These are phyloP conservation scores for Lophiotrema nucula DNA, from an alignment of 495 filamentous ascomycete species.

Conservation along the genomic window DNA sequence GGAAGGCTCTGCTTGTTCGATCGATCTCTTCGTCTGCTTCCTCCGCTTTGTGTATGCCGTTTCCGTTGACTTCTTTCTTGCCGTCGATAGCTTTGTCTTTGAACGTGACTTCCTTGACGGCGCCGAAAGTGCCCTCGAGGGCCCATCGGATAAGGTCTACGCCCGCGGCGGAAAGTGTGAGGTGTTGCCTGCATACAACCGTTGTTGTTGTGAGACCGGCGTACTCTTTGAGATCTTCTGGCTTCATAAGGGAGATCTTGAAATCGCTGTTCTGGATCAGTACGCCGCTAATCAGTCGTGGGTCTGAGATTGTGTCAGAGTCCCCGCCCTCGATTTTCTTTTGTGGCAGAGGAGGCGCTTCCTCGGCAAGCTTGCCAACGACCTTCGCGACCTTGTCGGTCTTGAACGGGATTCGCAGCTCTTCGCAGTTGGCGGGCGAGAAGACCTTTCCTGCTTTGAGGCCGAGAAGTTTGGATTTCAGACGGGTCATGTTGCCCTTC, in stretches of 20 bases:
- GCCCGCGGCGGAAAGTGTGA: constrained; percentile 82
- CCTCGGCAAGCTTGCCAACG: constrained; percentile 85
- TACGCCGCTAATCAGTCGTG: constrained; percentile 76
- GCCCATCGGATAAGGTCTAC: constrained; percentile 91
- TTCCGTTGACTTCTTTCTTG: constrained; percentile 40
- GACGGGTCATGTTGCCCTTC: constrained; percentile 94
- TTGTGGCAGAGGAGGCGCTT: constrained; percentile 58
- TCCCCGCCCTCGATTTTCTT: constrained; percentile 23
- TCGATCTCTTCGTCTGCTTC: constrained; percentile 59
- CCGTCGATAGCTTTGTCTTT: constrained; percentile 46
- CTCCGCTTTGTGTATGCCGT: constrained; percentile 54
- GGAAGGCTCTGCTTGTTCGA: constrained; percentile 57
- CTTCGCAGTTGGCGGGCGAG: constrained; percentile 90
- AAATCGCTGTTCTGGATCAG: constrained; percentile 97
- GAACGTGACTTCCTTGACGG: constrained; percentile 64
- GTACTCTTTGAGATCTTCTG: constrained; percentile 92
- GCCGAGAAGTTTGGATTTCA: constrained; percentile 91
- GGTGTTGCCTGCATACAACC: constrained; percentile 83
- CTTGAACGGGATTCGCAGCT: constrained; percentile 90
- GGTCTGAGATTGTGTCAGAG: constrained; percentile 46
- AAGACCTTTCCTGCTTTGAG: constrained; percentile 91
- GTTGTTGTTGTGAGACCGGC: constrained; percentile 92
- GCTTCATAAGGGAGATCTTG: constrained; percentile 92
- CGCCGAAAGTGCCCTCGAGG: constrained; percentile 89
- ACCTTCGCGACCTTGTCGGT: constrained; percentile 96